Evolutionary conservation across 768 basidiomycete species (phyloP).

Genomic region (Chalciporus chontae): DNA sequence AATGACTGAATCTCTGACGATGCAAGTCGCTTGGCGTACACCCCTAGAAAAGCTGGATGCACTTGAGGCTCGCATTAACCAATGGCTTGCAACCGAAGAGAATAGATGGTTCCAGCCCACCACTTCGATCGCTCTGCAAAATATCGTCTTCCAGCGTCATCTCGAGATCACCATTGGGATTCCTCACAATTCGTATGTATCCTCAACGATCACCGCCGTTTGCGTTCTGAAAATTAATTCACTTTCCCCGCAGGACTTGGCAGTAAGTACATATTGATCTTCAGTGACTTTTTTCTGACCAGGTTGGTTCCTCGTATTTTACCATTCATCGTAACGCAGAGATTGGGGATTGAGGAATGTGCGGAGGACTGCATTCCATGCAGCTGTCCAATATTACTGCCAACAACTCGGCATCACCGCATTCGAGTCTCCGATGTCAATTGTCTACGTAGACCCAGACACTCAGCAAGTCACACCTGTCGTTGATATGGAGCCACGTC

Average conservation of each 20-base stretch:
- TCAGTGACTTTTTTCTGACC: background rate
- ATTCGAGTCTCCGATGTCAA: slow-evolving; percentile 56
- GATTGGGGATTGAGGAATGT: slow-evolving; percentile 62
- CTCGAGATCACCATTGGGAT: slow-evolving; percentile 69
- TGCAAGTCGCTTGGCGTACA: slow-evolving; percentile 77
- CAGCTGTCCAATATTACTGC: slow-evolving; percentile 71
- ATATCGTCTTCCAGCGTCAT: slow-evolving; percentile 63
- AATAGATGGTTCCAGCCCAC: slow-evolving; percentile 75
- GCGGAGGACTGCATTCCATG: slow-evolving; percentile 75
- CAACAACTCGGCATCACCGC: slow-evolving; percentile 64
- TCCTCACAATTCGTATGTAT: slow-evolving; percentile 44
- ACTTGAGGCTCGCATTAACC: slow-evolving; percentile 63
- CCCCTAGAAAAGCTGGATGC: slow-evolving; percentile 68
- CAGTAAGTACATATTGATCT: slow-evolving; percentile 24
- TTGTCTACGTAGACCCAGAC: slow-evolving; percentile 42
- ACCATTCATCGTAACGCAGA: slow-evolving; percentile 12
- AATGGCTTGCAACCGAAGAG: slow-evolving; percentile 76
- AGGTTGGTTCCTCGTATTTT: background rate
- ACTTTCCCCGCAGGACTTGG: slow-evolving; percentile 27
- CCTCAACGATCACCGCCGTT: background rate
- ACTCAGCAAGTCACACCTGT: slow-evolving; percentile 7
- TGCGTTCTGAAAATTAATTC: slow-evolving; percentile 2
- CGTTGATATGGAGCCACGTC: background rate
- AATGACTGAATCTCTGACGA: slow-evolving; percentile 61
- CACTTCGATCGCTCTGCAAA: slow-evolving; percentile 60